Percentiles rank a stretch among this genome's conserved stretches.
These are phyloP conservation scores for Cajanus cajan DNA, from an alignment of 306 rosid genomes.

Conservation along the genomic window DNA sequence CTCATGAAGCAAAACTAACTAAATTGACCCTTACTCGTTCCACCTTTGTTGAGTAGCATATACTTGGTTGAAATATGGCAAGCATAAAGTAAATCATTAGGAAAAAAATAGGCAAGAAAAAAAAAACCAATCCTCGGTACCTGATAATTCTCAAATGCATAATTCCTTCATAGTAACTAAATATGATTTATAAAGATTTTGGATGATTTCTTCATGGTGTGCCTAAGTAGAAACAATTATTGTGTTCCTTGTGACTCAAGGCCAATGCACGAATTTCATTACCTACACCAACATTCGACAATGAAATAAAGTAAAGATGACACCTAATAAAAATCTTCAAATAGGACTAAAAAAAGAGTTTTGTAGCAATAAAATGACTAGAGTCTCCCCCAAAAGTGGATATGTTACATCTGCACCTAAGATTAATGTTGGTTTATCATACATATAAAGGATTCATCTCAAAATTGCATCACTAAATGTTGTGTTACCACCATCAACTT, in stretches of 20 bases:
- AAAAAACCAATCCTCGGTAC: constrained; percentile 20
- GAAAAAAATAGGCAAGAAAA: neutral
- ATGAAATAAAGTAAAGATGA: neutral
- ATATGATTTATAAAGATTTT: constrained; percentile 44
- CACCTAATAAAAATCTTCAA: neutral
- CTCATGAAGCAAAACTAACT: constrained; percentile 73
- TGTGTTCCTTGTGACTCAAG: constrained; percentile 57
- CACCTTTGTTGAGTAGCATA: constrained; percentile 62
- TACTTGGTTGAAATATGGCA: constrained; percentile 35
- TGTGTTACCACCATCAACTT: constrained; percentile 74
- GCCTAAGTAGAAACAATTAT: constrained; percentile 61
- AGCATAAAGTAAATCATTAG: constrained; percentile 59
- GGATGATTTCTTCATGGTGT: constrained; percentile 65
- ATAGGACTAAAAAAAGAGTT: neutral
- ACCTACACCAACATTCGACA: constrained; percentile 42
- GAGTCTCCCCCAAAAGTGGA: constrained; percentile 71
- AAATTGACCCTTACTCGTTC: constrained; percentile 79
- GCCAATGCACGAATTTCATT: constrained; percentile 94
- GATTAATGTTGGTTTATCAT: constrained; percentile 69
- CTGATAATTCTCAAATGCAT: constrained; percentile 67
- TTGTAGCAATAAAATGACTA: constrained; percentile 73
- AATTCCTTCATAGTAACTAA: constrained; percentile 42
- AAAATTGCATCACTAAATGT: constrained; percentile 58
- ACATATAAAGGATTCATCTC: constrained; percentile 43
- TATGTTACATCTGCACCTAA: constrained; percentile 84